A percentile compares a stretch with the other conserved stretches of the same genome.
Conservation (phyloP, 495 filamentous ascomycete species). For the Pseudevernia furfuracea region DNA sequence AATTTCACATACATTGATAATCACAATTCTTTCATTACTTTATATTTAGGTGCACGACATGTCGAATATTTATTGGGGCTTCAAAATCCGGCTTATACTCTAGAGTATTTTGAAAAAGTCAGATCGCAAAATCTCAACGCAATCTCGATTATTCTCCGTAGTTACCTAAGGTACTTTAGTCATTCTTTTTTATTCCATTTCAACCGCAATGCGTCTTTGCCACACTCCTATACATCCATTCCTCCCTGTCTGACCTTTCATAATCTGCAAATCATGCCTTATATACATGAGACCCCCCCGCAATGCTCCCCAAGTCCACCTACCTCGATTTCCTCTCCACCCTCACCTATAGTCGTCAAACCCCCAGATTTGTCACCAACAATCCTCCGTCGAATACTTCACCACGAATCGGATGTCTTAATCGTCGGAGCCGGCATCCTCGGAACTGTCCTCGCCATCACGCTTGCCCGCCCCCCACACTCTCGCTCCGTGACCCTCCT, state of each 20-base stretch:
- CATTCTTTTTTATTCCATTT: too few species aligned
- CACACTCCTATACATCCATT: background rate
- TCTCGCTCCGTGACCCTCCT: slow-evolving; percentile 87
- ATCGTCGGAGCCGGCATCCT: slow-evolving; percentile 87
- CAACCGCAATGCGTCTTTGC: background rate
- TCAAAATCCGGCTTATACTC: too few species aligned
- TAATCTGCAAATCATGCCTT: slow-evolving; percentile 5
- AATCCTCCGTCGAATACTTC: slow-evolving; percentile 38
- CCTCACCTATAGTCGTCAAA: slow-evolving; percentile 12
- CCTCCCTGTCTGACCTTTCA: background rate
- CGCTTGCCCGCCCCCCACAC: slow-evolving; percentile 72
- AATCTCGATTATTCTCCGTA: too few species aligned
- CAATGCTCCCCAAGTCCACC: slow-evolving; percentile 27
- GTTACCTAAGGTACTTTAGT: too few species aligned
- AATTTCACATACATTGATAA: too few species aligned
- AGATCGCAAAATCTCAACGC: too few species aligned
- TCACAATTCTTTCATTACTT: too few species aligned
- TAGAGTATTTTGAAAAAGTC: too few species aligned
- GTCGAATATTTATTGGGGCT: too few species aligned
- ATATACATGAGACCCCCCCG: slow-evolving; percentile 14
- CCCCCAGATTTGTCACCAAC: slow-evolving; percentile 18
- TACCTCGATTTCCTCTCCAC: slow-evolving; percentile 17
- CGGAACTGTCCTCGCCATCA: slow-evolving; percentile 80
- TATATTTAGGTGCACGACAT: too few species aligned
- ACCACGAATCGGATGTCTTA: slow-evolving; percentile 67